Percentiles rank a stretch among this genome's conserved stretches.
Evolutionary conservation across 768 basidiomycete genomes (phyloP).

Genomic region (Inosperma sp.): DNA sequence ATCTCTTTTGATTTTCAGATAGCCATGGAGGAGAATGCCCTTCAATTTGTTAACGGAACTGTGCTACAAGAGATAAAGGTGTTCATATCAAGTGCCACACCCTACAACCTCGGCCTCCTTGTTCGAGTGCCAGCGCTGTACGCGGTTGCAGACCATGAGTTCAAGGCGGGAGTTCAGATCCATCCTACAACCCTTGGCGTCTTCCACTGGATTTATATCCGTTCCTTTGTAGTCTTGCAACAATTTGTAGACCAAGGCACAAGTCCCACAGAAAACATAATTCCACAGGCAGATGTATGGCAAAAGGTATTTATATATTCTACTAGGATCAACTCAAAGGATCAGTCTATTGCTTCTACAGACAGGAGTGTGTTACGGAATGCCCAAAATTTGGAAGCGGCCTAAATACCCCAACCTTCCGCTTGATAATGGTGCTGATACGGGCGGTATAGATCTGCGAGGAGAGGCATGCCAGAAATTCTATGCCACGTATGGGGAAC

Average conservation of each 20-base stretch:
- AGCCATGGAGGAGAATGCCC: not conserved
- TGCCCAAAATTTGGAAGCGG: no score
- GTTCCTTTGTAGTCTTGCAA: not conserved
- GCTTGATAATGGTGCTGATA: no score
- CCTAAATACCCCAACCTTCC: no score
- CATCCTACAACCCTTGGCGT: not conserved
- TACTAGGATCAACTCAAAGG: no score
- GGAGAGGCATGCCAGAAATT: no score
- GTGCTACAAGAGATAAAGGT: not conserved
- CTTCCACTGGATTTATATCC: slow-evolving; percentile 12
- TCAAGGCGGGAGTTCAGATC: not conserved
- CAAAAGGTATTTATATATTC: no score
- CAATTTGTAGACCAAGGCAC: not conserved
- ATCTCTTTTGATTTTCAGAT: not conserved
- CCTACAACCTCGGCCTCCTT: not conserved
- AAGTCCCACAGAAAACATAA: no score
- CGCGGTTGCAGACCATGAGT: not conserved
- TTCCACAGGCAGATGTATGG: no score
- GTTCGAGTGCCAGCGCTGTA: slow-evolving; percentile 1
- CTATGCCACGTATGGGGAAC: no score
- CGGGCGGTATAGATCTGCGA: no score
- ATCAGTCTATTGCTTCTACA: no score
- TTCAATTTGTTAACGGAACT: not conserved
- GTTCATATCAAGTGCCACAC: not conserved
- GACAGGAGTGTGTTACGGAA: no score